Percentiles rank a stretch among this genome's conserved stretches.
phyloP scores from a whole-genome alignment of 2,329 filamentous ascomycete species.

The Ophiocordyceps robertsii region DNA sequence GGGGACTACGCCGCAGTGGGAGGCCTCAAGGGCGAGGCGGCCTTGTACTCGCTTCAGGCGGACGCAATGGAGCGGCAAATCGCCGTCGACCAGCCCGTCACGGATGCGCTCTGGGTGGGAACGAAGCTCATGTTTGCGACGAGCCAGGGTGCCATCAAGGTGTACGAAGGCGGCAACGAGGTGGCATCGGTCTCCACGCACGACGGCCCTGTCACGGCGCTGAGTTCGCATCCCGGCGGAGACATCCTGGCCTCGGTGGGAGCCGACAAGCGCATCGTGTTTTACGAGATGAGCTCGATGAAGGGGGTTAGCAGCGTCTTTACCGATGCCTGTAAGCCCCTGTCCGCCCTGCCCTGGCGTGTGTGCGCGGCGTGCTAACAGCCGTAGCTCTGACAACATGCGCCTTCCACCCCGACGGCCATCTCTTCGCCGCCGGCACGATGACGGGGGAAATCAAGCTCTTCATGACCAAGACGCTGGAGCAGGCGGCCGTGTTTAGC shows the following conservation, averaged over 20 bases:
- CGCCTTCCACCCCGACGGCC: slow-evolving; percentile 93
- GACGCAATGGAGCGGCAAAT: slow-evolving; percentile 55
- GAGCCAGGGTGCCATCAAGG: slow-evolving; percentile 63
- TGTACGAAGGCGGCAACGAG: slow-evolving; percentile 61
- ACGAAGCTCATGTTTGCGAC: slow-evolving; percentile 61
- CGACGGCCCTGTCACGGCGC: slow-evolving; percentile 62
- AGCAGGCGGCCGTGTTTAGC: slow-evolving; percentile 61
- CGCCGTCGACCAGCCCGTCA: slow-evolving; percentile 54
- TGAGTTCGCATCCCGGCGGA: slow-evolving; percentile 73
- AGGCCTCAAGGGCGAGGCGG: slow-evolving; percentile 59
- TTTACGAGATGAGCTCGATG: slow-evolving; percentile 65
- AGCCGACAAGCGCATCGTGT: slow-evolving; percentile 79
- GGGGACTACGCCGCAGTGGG: slow-evolving; percentile 60
- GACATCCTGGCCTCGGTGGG: slow-evolving; percentile 78
- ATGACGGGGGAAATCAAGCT: slow-evolving; percentile 70
- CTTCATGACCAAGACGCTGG: slow-evolving; percentile 72
- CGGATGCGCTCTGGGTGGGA: slow-evolving; percentile 49
- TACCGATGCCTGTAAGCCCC: slow-evolving; percentile 59
- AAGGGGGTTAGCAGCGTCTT: slow-evolving; percentile 66
- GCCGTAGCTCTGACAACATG: slow-evolving; percentile 55
- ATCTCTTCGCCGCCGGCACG: slow-evolving; percentile 80
- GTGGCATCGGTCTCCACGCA: slow-evolving; percentile 64
- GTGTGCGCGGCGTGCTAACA: slow-evolving; percentile 2
- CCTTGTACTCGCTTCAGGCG: slow-evolving; percentile 60
- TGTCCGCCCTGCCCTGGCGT: neutral